Conservation (phyloP, 768 basidiomycete genomes). For the Gloeostereum incarnatum region DNA sequence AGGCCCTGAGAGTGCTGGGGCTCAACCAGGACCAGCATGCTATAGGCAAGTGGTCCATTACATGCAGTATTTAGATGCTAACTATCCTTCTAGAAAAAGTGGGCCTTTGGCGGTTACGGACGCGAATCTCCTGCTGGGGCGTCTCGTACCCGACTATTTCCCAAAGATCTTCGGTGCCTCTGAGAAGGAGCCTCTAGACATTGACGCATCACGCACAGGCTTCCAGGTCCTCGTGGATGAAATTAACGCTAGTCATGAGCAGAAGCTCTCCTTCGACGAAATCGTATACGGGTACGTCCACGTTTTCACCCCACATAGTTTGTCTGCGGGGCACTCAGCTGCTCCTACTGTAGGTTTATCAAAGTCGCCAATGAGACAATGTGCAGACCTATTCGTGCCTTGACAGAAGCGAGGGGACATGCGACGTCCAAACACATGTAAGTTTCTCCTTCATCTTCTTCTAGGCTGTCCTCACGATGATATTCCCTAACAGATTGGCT, state of each 20-base stretch:
- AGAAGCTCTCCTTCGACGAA: conserved; percentile 64
- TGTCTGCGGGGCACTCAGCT: background rate
- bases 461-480: conserved; percentile 2
- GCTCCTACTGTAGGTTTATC: conserved; percentile 53
- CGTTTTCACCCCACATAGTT: background rate
- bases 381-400: conserved; percentile 84
- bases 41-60: conserved; percentile 50
- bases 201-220: conserved; percentile 52
- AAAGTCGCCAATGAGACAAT: conserved; percentile 97
- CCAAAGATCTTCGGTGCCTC: conserved; percentile 91
- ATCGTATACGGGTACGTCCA: conserved; percentile 73
- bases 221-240: conserved; percentile 63
- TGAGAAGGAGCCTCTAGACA: conserved; percentile 79
- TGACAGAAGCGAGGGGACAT: conserved; percentile 86
- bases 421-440: conserved; percentile 69
- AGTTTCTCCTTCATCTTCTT: conserved; percentile 6
- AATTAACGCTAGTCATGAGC: conserved; percentile 60
- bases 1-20: conserved; percentile 90
- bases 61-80: background rate
- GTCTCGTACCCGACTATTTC: conserved; percentile 85
- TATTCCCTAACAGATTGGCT: conserved; percentile 32
- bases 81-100: conserved; percentile 52
- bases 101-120: conserved; percentile 91
- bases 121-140: conserved; percentile 84
- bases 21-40: conserved; percentile 89